Conservation (phyloP, 306 rosid genomes). For the Dryas alaskensis region DNA sequence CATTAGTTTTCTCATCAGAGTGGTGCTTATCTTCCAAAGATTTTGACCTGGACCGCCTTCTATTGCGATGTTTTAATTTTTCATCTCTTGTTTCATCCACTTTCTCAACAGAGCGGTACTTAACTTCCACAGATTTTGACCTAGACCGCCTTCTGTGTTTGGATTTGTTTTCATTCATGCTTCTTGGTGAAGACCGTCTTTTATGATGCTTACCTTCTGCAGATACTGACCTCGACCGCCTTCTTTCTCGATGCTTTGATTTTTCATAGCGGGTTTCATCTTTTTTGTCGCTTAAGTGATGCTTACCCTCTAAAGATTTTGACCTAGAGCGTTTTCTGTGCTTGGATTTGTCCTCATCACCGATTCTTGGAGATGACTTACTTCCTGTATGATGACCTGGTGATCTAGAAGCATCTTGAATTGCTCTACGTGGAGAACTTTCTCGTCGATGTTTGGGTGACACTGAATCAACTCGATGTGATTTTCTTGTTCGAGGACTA, state of each 20-base stretch:
- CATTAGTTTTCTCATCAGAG: constrained; percentile 41
- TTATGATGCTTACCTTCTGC: constrained; percentile 55
- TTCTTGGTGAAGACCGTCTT: constrained; percentile 59
- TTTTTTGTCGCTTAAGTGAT: constrained; percentile 38
- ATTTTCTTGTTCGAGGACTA: constrained; percentile 64
- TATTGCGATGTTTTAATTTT: constrained; percentile 46
- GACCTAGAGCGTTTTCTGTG: constrained; percentile 76
- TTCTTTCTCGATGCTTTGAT: constrained; percentile 57
- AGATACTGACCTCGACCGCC: constrained; percentile 70
- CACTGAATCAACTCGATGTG: constrained; percentile 47
- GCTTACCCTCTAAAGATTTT: constrained; percentile 58
- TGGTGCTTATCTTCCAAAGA: constrained; percentile 56
- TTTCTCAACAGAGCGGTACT: constrained; percentile 43
- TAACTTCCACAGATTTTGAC: constrained; percentile 70
- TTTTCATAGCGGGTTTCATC: constrained; percentile 50
- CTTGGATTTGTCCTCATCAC: constrained; percentile 49
- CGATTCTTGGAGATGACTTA: constrained; percentile 71
- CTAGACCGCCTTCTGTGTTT: constrained; percentile 63
- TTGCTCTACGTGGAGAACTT: constrained; percentile 61
- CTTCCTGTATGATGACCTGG: constrained; percentile 51
- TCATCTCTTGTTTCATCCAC: constrained; percentile 42
- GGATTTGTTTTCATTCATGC: constrained; percentile 57
- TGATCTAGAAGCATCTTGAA: constrained; percentile 60
- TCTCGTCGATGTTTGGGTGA: constrained; percentile 69
- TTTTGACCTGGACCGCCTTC: constrained; percentile 78